Percentiles rank a stretch among this genome's conserved stretches.
phyloP scores from a whole-genome alignment of 768 basidiomycete genomes.

The Naematelia encephala region DNA sequence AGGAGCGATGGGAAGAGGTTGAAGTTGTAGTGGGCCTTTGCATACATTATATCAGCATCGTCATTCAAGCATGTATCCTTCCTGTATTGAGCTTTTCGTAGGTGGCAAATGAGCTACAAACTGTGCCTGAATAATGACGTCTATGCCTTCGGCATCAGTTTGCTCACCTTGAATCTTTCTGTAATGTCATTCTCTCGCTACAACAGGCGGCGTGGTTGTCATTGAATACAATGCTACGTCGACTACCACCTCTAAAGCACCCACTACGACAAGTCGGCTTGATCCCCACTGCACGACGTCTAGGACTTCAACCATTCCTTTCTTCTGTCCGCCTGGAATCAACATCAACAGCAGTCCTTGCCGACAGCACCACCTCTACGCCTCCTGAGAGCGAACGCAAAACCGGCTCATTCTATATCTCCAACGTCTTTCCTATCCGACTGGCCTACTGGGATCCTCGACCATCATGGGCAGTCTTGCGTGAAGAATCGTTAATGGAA shows the following conservation, averaged over 20 bases:
- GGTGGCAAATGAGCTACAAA: too few species aligned
- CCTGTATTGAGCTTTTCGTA: too few species aligned
- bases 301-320: not conserved
- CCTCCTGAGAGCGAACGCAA: slow-evolving; percentile 7
- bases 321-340: too few species aligned
- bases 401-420: slow-evolving; percentile 46
- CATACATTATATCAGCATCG: too few species aligned
- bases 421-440: slow-evolving; percentile 46
- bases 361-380: not conserved
- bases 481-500: slow-evolving; percentile 45
- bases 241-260: slow-evolving; percentile 9
- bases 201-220: not conserved
- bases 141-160: too few species aligned
- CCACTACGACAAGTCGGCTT: not conserved
- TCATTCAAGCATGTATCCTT: too few species aligned
- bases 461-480: slow-evolving; percentile 26
- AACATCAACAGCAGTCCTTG: too few species aligned
- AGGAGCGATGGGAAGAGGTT: slow-evolving; percentile 35
- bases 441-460: slow-evolving; percentile 41
- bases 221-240: slow-evolving; percentile 9
- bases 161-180: not conserved
- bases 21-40: slow-evolving; percentile 43
- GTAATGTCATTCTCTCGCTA: too few species aligned
- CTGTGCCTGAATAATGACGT: too few species aligned
- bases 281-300: not conserved